A percentile compares a stretch with the other conserved stretches of the same genome.
Conservation (phyloP, 1,284 basidiomycete genomes). For the Phellopilus nigrolimitatus region DNA sequence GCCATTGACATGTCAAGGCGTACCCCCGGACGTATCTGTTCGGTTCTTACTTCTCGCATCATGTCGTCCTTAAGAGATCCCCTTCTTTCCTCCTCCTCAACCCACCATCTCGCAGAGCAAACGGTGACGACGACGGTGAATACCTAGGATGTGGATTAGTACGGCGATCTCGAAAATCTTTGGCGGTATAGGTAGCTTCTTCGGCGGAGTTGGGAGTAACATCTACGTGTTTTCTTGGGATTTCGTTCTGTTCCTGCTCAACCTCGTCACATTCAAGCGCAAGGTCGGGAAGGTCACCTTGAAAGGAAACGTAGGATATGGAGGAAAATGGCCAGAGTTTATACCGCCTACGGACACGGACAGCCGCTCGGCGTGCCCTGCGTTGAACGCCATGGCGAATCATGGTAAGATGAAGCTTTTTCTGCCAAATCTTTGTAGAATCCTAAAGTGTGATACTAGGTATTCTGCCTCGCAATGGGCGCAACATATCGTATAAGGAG, state of each 20-base stretch:
- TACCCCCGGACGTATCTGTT: too few relatives aligned
- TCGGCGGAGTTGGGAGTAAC: conserved; percentile 6
- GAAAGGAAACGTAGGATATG: conserved; percentile 50
- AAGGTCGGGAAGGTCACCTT: conserved; percentile 51
- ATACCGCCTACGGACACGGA: conserved; percentile 52
- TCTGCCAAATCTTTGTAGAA: neutral
- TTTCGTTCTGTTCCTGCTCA: conserved; percentile 45
- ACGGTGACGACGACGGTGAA: too few relatives aligned
- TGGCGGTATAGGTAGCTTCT: conserved; percentile 12
- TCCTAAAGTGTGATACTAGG: conserved; percentile 36
- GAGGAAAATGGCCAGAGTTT: conserved; percentile 69
- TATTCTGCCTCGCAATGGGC: conserved; percentile 60
- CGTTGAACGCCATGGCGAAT: conserved; percentile 70
- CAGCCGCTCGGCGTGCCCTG: conserved; percentile 66
- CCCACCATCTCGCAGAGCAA: too few relatives aligned
- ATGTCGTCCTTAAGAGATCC: too few relatives aligned
- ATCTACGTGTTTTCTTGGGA: conserved; percentile 44
- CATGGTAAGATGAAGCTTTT: conserved; percentile 45
- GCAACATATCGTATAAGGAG: conserved; percentile 61
- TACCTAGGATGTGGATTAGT: conserved; percentile 6
- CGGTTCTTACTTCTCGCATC: too few relatives aligned
- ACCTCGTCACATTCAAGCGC: conserved; percentile 47
- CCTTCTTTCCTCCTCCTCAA: too few relatives aligned
- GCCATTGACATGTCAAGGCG: too few relatives aligned
- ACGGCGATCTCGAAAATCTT: conserved; percentile 17